Evolutionary conservation across 345 rosid species (phyloP).

Genomic region (Lumnitzera littorea): DNA sequence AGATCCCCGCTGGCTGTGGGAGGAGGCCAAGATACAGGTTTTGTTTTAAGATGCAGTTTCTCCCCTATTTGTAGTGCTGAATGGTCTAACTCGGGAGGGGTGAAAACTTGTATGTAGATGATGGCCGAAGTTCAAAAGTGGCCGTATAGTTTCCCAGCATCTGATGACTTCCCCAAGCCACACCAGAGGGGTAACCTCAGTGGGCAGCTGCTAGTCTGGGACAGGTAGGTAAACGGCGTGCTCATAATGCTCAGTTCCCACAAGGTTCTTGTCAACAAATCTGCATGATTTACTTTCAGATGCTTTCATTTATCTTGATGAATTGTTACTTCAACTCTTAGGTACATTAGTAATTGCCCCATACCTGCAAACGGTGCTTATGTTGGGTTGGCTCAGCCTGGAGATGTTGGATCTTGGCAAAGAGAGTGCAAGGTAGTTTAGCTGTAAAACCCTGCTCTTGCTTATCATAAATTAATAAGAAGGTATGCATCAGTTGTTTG

Average conservation of each 20-base stretch:
- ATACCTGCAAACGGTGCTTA: slow-evolving; percentile 50
- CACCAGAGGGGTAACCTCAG: slow-evolving; percentile 62
- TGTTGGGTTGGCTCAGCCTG: slow-evolving; percentile 76
- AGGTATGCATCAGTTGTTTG: too few relatives aligned
- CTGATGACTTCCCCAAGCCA: slow-evolving; percentile 64
- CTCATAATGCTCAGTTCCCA: too few relatives aligned
- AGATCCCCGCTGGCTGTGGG: slow-evolving; percentile 72
- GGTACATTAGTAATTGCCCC: slow-evolving; percentile 38
- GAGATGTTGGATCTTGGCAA: slow-evolving; percentile 82
- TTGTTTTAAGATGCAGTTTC: slow-evolving; percentile 1
- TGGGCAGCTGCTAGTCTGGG: slow-evolving; percentile 64
- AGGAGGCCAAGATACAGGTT: slow-evolving; percentile 86
- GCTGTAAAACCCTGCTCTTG: not conserved
- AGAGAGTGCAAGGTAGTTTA: slow-evolving; percentile 61
- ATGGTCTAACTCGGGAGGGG: slow-evolving; percentile 2
- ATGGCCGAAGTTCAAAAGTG: slow-evolving; percentile 62
- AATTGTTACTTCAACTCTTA: slow-evolving; percentile 16
- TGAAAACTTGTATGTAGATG: slow-evolving; percentile 32
- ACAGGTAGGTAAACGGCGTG: slow-evolving; percentile 35
- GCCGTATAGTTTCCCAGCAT: slow-evolving; percentile 89
- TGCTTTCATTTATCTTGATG: not conserved
- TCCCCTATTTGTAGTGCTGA: slow-evolving; percentile 8
- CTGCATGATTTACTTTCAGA: too few relatives aligned
- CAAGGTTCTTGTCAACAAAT: too few relatives aligned
- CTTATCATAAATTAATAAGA: not conserved